Evolutionary conservation across 164 flowering plant species (phyloP).

Genomic region (Dillenia suffruticosa): DNA sequence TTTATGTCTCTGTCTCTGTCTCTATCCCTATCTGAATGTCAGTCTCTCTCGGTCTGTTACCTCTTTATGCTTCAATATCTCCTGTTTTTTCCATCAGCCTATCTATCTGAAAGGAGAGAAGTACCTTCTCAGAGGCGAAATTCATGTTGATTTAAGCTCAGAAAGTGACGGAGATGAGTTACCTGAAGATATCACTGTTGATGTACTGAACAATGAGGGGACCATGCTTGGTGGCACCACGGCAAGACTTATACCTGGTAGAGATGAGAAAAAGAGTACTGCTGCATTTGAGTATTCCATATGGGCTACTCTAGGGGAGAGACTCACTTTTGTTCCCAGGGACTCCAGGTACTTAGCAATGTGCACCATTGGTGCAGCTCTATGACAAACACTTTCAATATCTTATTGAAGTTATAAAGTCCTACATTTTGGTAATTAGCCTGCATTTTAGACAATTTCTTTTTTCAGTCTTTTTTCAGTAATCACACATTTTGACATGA

Average conservation of each 20-base stretch:
- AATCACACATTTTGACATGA: too few species aligned
- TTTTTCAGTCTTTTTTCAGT: too few species aligned
- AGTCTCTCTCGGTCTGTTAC: background rate
- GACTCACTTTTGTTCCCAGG: constrained; percentile 64
- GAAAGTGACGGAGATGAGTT: constrained; percentile 27
- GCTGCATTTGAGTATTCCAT: constrained; percentile 61
- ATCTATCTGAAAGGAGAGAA: constrained; percentile 77
- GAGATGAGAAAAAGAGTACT: constrained; percentile 26
- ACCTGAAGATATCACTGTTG: constrained; percentile 51
- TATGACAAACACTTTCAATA: too few species aligned
- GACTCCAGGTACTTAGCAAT: constrained; percentile 57
- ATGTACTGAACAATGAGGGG: constrained; percentile 42
- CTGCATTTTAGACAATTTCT: too few species aligned
- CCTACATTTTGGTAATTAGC: too few species aligned
- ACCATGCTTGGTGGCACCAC: constrained; percentile 28
- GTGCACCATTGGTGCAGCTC: too few species aligned
- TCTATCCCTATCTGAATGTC: constrained; percentile 6
- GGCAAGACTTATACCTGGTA: constrained; percentile 39
- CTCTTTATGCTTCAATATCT: constrained; percentile 5
- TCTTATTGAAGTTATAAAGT: too few species aligned
- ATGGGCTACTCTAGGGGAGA: constrained; percentile 82
- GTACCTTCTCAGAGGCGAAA: constrained; percentile 76
- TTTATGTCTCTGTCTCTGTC: background rate
- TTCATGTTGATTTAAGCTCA: constrained; percentile 45
- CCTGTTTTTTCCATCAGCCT: constrained; percentile 45